These are phyloP conservation scores for Psilocybe cyanescens DNA, from an alignment of 768 basidiomycete genomes.

Conservation along the genomic window DNA sequence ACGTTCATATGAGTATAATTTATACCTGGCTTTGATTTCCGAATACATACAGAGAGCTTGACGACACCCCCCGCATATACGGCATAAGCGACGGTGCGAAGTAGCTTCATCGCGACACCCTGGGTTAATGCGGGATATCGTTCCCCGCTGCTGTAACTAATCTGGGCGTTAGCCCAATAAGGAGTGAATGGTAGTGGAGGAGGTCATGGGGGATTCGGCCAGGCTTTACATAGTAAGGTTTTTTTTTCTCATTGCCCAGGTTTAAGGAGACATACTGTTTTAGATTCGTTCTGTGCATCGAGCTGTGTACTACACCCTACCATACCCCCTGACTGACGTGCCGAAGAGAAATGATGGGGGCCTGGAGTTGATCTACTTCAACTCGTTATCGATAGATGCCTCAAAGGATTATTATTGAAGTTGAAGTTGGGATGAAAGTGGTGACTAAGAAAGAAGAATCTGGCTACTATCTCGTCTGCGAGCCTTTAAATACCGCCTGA, in stretches of 20 bases:
- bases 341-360: constrained; percentile 24
- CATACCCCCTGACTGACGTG: constrained; percentile 15
- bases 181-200: constrained; percentile 7
- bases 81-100: constrained; percentile 20
- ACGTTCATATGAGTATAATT: constrained; percentile 21
- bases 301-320: constrained; percentile 6
- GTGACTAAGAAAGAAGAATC: constrained; percentile 7
- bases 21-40: constrained; percentile 11
- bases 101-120: constrained; percentile 21
- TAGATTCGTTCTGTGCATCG: constrained; percentile 8
- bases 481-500: constrained; percentile 17
- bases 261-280: constrained; percentile 11
- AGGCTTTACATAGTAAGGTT: not conserved
- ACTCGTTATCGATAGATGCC: constrained; percentile 8
- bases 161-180: constrained; percentile 20
- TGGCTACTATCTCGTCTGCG: not conserved
- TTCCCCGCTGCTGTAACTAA: constrained; percentile 16
- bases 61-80: constrained; percentile 19
- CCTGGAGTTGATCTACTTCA: constrained; percentile 19
- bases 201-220: constrained; percentile 7
- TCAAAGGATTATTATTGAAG: not conserved
- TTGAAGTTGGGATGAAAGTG: constrained; percentile 1
- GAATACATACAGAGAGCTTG: constrained; percentile 23
- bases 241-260: constrained; percentile 10
- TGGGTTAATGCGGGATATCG: constrained; percentile 25